These are phyloP conservation scores for Tritrichomonas foetus DNA, from an alignment of 208 protist genomes.

Conservation along the genomic window DNA sequence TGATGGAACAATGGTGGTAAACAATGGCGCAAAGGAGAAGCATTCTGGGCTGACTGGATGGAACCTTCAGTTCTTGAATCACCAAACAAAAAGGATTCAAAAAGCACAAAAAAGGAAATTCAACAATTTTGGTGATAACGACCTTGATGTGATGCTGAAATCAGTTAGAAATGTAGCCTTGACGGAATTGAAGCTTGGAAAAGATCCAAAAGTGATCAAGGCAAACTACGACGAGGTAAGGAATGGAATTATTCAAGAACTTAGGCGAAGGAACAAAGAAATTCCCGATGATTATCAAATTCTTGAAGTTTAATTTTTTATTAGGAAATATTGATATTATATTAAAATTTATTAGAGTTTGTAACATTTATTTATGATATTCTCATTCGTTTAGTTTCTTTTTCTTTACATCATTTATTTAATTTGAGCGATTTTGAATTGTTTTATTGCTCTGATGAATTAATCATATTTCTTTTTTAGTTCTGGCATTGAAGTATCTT, in stretches of 20 bases:
- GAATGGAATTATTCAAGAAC: background rate
- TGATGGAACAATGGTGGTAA: slow-evolving; percentile 11
- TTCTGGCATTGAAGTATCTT: too few relatives aligned
- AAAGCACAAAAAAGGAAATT: background rate
- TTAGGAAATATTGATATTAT: too few relatives aligned
- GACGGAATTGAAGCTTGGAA: background rate
- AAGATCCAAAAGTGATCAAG: background rate
- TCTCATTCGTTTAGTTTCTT: too few relatives aligned
- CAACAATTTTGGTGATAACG: background rate
- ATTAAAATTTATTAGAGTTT: too few relatives aligned
- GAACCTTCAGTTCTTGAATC: background rate
- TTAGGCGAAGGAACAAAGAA: background rate
- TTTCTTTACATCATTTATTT: too few relatives aligned
- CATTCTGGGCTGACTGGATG: background rate
- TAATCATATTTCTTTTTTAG: too few relatives aligned
- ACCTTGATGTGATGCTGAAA: background rate
- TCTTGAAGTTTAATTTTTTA: too few relatives aligned
- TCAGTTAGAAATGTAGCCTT: background rate
- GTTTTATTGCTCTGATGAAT: too few relatives aligned
- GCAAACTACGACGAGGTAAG: background rate
- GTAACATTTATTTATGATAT: too few relatives aligned
- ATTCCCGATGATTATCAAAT: background rate
- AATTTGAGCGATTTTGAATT: too few relatives aligned
- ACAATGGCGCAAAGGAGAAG: too few relatives aligned
- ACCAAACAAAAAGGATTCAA: background rate